Evolutionary conservation across 2,329 filamentous ascomycete genomes (phyloP), one percentile per base, ranked within the genome.

Genomic region (Botrytis sinoallii): DNA sequence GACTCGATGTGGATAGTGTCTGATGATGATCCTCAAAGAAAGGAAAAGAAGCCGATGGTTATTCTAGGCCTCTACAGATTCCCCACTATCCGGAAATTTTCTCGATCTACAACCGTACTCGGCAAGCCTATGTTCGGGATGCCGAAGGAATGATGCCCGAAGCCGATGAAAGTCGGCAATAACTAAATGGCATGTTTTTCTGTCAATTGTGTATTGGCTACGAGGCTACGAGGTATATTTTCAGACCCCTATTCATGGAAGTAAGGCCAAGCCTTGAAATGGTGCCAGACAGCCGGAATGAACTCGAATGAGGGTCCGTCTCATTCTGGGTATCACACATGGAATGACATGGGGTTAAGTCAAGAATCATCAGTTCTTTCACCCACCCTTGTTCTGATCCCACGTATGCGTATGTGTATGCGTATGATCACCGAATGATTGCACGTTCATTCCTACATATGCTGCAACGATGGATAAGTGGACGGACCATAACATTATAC

Each of bases 311-410:
- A 66, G 60, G n/a, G 44, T 40, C 46, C 61, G 70, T 64, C 67
- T 52, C 48, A 67, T 68, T 55, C 29, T 59, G 55, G 70, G 48
- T 46, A 48, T 52, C 38, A 69, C 25, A 60, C n/a, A 59, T 68
- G 63, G 32, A 68, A 57, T 57, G 48, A 42, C 65, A 68, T 42
- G 65, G 65, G 52, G 20, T 29, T n/a, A 25, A 42, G 66, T 68
- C 35, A 68, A 68, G 48, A 68, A 68, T 68, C n/a, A 42, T 68
- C 48, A 69, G 48, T 68, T 57, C 52, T 57, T 57, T 38, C 25
- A 32, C n/a, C 25, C 66, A 69, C 66, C 66, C 66, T 69, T 69
- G 66, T 69, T 57, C 55, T 57, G 48, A 69, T 69, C 48, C 66
- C 57, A n/a, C 48, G 46, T 52, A 18, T 67, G 64, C 32, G 65